These are phyloP conservation scores for Saturnispora galanensis DNA, from an alignment of 805 yeast genomes.

Conservation along the genomic window DNA sequence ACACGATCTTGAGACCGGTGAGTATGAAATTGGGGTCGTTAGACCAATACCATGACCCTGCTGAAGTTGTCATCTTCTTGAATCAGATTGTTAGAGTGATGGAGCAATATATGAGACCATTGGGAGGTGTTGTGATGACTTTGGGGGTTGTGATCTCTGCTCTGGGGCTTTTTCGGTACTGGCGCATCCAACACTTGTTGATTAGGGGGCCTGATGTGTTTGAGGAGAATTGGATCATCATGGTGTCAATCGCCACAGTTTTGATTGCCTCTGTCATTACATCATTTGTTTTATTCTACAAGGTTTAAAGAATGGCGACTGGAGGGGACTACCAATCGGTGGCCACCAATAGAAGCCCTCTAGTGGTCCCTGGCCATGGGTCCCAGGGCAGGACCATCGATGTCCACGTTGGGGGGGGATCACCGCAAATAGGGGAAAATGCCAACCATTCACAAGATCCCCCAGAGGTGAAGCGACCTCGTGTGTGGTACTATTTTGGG, in stretches of 20 bases:
- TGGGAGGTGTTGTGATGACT: slow-evolving; percentile 4
- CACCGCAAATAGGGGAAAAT: not conserved
- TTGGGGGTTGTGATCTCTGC: not conserved
- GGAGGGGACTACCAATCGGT: not conserved
- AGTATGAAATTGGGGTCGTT: slow-evolving; percentile 1
- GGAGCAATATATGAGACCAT: slow-evolving; percentile 2
- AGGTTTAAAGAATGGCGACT: slow-evolving; percentile 1
- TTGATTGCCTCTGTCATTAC: slow-evolving; percentile 1
- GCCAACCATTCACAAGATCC: slow-evolving; percentile 1
- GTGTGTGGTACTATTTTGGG: slow-evolving; percentile 23
- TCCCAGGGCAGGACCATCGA: not conserved
- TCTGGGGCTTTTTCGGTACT: slow-evolving; percentile 2
- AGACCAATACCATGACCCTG: not conserved
- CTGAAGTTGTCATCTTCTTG: not conserved
- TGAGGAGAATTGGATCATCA: slow-evolving; percentile 5
- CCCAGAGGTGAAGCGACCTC: slow-evolving; percentile 15
- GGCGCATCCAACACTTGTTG: not conserved
- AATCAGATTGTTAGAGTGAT: not conserved
- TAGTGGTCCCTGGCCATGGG: not conserved
- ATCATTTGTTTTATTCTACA: slow-evolving; percentile 4
- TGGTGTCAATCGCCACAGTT: not conserved
- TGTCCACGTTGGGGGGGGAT: not conserved
- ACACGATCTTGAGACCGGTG: slow-evolving; percentile 18
- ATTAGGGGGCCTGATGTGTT: slow-evolving; percentile 2
- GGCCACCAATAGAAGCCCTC: not conserved